phyloP scores from a whole-genome alignment of 2,329 filamentous ascomycete genomes.

The Septoria petroselini region DNA sequence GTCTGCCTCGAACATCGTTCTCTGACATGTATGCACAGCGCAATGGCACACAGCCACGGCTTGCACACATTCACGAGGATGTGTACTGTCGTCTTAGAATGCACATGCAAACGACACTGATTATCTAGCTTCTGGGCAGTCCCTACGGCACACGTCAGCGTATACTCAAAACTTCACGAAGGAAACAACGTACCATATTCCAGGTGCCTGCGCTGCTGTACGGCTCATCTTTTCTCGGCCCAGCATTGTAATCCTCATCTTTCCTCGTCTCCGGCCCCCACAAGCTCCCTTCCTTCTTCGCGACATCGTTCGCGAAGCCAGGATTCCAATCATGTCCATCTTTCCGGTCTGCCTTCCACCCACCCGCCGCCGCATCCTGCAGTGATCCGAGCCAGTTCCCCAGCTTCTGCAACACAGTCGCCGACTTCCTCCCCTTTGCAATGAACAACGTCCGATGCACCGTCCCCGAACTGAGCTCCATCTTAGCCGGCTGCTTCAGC shows the following conservation, averaged over 20 bases:
- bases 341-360: constrained; percentile 2
- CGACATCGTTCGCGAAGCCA: neutral
- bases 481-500: constrained; percentile 30
- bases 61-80: no score
- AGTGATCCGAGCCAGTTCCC: constrained; percentile 20
- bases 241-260: neutral
- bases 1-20: no score
- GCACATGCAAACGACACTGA: no score
- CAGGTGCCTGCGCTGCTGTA: constrained; percentile 1
- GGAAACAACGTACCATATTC: constrained; percentile 13
- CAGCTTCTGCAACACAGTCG: constrained; percentile 25
- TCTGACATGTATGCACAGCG: no score
- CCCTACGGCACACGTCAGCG: no score
- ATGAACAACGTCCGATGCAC: constrained; percentile 35
- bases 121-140: neutral
- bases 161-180: no score
- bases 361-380: constrained; percentile 14
- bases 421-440: constrained; percentile 32
- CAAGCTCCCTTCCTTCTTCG: constrained; percentile 3
- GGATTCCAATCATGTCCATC: constrained; percentile 4
- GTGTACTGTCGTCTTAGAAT: no score
- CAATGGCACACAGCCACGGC: no score
- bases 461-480: constrained; percentile 31
- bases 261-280: constrained; percentile 9
- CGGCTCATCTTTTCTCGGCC: constrained; percentile 5